phyloP scores from a whole-genome alignment of 108 stramenopile species.

The Nannochloropsis salina region DNA sequence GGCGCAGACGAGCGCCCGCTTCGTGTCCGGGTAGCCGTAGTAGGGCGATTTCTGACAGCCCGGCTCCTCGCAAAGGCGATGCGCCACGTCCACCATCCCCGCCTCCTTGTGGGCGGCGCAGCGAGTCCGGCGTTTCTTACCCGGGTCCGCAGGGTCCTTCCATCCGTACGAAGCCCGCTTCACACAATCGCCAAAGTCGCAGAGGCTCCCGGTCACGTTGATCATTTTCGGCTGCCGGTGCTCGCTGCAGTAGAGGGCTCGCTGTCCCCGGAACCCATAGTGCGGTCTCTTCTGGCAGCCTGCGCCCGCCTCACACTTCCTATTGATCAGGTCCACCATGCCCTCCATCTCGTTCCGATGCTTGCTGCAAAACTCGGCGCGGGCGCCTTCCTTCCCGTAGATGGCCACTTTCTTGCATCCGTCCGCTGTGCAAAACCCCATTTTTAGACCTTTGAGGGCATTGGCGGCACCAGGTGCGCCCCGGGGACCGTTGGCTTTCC shows the following conservation, averaged over 20 bases:
- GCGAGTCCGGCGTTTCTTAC: not conserved
- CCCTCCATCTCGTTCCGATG: conserved; percentile 30
- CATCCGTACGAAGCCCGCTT: not conserved
- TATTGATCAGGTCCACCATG: conserved; percentile 45
- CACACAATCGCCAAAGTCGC: not conserved
- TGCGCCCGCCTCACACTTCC: conserved; percentile 32
- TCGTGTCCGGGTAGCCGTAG: not conserved
- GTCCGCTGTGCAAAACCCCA: conserved; percentile 22
- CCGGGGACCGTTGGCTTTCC: not conserved
- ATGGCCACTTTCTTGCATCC: conserved; percentile 24
- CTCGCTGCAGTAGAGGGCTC: conserved; percentile 38
- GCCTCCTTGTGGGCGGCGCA: conserved; percentile 40
- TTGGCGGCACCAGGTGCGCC: not conserved
- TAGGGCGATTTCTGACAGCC: conserved; percentile 10
- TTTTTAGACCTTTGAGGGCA: conserved; percentile 7
- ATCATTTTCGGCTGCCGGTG: conserved; percentile 21
- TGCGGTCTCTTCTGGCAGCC: conserved; percentile 46
- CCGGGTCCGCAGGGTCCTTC: not conserved
- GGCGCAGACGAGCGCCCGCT: not conserved
- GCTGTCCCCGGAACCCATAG: conserved; percentile 43
- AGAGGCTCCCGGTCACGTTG: not conserved
- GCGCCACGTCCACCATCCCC: conserved; percentile 43
- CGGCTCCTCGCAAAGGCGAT: conserved; percentile 27
- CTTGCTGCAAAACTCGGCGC: conserved; percentile 25
- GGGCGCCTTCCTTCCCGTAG: conserved; percentile 38